Base-by-base conservation (phyloP, 257 asterid species). In the Scutellaria minor region DNA sequence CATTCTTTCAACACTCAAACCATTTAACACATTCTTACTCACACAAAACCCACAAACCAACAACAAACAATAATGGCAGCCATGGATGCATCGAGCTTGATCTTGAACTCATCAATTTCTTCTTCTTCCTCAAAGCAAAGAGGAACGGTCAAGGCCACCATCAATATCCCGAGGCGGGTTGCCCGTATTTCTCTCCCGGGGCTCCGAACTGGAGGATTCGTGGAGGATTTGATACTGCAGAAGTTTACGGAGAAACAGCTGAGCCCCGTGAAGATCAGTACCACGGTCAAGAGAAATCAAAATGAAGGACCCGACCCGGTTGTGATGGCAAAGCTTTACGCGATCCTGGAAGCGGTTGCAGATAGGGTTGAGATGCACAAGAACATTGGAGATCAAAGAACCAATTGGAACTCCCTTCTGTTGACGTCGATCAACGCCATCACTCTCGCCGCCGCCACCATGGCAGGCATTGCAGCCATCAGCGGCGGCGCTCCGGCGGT, bases 291-390 rank as follows among this genome's bases (percentile, higher is more conserved):
- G 6, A 41, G 9, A 66, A 63, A 12, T 3, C 51, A 7, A 4
- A 15, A 37, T 0, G 41, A 59, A 6, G 79, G 47, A 5, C 37
- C 75, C 6, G 88, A 77, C 55, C 70, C 79, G 1, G 4, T 77
- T 63, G 83, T 75, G 51, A 65, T 84, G 27, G 79, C 72, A 18
- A 89, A 85, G 83, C 86, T 89, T 11, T 77, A 87, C 35, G 89
- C 85, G 8, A 78, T 89, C 50, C 9, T 83, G 59, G 96, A 89
- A 69, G 83, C 83, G 0, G 84, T 90, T 42, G 69, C 90, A 0
- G 96, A 90, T 65, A 81, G 96, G 22, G 85, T 83, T 5, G 92
- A 88, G 81, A 90, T 84, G 90, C 95, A 90, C 70, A 72, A 59
- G 22, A 88, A 88, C 40, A 73, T 88, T 8, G 89, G 89, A 0